Percentiles rank a stretch among this genome's conserved stretches.
Conservation (phyloP, 805 yeast genomes). For the Candida caryicola region DNA sequence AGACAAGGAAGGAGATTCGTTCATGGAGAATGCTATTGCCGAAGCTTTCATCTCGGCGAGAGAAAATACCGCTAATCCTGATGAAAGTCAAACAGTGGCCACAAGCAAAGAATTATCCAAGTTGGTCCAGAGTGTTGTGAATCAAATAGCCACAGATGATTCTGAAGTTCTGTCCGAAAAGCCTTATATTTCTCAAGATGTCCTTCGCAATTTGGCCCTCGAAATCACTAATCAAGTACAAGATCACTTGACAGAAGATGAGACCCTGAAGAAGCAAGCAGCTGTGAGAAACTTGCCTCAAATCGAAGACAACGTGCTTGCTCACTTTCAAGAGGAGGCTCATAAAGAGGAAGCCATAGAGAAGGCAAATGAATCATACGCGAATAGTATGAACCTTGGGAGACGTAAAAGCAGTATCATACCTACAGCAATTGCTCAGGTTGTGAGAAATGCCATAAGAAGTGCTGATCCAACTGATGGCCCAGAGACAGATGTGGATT, state of each 20-base stretch:
- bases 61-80: not conserved
- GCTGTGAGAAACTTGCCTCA: conserved; percentile 24
- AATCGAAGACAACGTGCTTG: conserved; percentile 34
- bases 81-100: not conserved
- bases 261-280: conserved; percentile 7
- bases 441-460: conserved; percentile 3
- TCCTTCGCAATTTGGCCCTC: conserved; percentile 27
- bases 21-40: conserved; percentile 26
- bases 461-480: not conserved
- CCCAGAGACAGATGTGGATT: conserved; percentile 36
- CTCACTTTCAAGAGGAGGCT: conserved; percentile 36
- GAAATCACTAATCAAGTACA: conserved; percentile 32
- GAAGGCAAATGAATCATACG: too few species aligned
- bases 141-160: conserved; percentile 18
- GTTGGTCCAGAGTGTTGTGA: conserved; percentile 27
- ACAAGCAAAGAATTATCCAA: conserved; percentile 16
- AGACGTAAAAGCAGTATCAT: not conserved
- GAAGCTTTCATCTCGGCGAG: conserved; percentile 28
- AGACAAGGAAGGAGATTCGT: conserved; percentile 4
- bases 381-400: too few species aligned
- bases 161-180: conserved; percentile 3
- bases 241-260: conserved; percentile 20
- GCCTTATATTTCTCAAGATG: conserved; percentile 18
- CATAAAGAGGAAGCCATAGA: conserved; percentile 17
- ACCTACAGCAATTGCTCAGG: conserved; percentile 3